Base-by-base conservation (phyloP, 768 basidiomycete species). In the Termitomyces sp. region DNA sequence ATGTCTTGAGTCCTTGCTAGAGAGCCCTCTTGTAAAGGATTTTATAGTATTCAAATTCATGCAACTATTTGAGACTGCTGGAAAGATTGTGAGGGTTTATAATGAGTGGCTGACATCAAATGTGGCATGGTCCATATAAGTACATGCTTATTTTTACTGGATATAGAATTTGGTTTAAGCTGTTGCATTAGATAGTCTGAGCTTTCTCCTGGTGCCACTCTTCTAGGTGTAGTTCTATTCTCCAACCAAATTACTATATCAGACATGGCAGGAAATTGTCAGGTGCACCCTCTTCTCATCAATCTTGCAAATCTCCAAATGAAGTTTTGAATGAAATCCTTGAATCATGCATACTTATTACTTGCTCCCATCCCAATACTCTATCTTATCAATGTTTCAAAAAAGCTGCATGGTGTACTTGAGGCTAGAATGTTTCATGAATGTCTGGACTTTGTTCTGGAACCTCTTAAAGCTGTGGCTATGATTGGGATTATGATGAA, bases 1-100 rank as follows among this genome's bases (percentile, higher is more conserved):
- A 14, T 74, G 69, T 25, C 10, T 74, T 0, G 54, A 71, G 46
- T 58, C 59, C 2, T 60, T 74, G 4, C 56, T 75, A 8, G 50
- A 61, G 23, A 54, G 62, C 53, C 71, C 67, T 1, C 48, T 68
- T 0, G 34, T 75, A 1, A 45, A 59, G 14, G 61, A 69, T n/a
- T 46, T 64, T 37, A 60, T 73, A 12, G 32, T 63, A 0, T 62
- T 69, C 19, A 45, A 19, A 3, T 60, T 64, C 10, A 56, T 57
- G 9, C 42, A 45, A 4, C 41, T 68, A 1, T 68, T 51, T 47
- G 50, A 42, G 11, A 56, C 41, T 1, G 56, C 61, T 10, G 63
- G 45, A 27, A 29, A 47, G 11, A 16, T 62, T 2, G 44, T 61
- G 16, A 41, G 62, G 4, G 48, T 65, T 8, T 70, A 68, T 35